Percentiles rank a stretch among this genome's conserved stretches.
Evolutionary conservation across 2,329 filamentous ascomycete genomes (phyloP).

Genomic region (Alternaria arbusti): DNA sequence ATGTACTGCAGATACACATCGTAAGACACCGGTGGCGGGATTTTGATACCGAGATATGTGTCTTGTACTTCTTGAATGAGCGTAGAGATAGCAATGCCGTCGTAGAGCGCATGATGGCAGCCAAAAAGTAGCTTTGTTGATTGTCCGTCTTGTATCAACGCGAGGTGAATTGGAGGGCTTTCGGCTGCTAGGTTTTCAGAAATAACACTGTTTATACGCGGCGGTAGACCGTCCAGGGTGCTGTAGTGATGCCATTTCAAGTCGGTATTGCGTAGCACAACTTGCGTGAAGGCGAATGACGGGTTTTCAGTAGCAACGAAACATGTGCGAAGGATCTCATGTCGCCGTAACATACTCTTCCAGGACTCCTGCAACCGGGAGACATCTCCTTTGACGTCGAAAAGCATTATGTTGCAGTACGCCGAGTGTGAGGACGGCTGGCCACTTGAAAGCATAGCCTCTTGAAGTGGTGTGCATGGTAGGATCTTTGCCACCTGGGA

Average conservation of each 20-base stretch:
- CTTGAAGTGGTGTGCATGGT: conserved; percentile 86
- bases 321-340: conserved; percentile 78
- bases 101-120: conserved; percentile 85
- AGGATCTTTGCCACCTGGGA: conserved; percentile 63
- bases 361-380: conserved; percentile 65
- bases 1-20: conserved; percentile 69
- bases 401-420: conserved; percentile 76
- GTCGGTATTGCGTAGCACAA: conserved; percentile 63
- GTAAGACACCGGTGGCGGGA: conserved; percentile 64
- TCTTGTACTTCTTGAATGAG: conserved; percentile 75
- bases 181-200: conserved; percentile 53
- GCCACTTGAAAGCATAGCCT: conserved; percentile 78
- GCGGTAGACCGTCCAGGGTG: conserved; percentile 35
- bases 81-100: conserved; percentile 76
- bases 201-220: conserved; percentile 55
- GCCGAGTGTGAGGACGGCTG: conserved; percentile 53
- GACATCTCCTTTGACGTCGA: conserved; percentile 63
- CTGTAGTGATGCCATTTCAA: conserved; percentile 50
- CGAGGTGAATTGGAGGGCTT: conserved; percentile 48
- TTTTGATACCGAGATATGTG: conserved; percentile 54
- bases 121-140: conserved; percentile 54
- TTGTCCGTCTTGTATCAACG: conserved; percentile 22
- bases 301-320: conserved; percentile 71
- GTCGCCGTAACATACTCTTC: conserved; percentile 66
- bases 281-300: conserved; percentile 72